Percentiles rank a stretch among this genome's conserved stretches.
Conservation (phyloP, 2,329 filamentous ascomycete genomes). For the Penicillium sp. region DNA sequence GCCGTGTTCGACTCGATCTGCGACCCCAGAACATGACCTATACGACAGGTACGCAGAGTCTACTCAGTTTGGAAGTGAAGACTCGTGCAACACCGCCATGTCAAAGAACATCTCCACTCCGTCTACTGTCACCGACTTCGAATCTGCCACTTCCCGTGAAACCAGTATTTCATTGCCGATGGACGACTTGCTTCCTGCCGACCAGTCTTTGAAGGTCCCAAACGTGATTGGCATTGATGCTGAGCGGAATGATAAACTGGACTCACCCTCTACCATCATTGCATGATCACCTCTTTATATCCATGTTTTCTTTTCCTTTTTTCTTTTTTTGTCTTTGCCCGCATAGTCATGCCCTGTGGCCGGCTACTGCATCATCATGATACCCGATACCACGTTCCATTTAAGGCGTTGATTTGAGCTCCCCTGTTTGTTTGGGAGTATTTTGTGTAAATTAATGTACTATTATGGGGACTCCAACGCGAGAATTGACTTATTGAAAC, state of each 20-base stretch:
- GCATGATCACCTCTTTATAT: constrained; percentile 5
- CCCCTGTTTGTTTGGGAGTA: neutral
- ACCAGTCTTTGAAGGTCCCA: neutral
- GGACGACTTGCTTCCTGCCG: constrained; percentile 13
- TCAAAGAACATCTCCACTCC: constrained; percentile 29
- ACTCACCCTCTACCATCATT: constrained; percentile 8
- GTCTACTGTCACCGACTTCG: constrained; percentile 28
- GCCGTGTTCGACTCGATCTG: neutral
- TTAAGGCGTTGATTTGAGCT: constrained; percentile 5
- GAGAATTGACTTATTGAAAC: neutral
- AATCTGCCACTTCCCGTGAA: constrained; percentile 28
- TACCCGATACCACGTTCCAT: constrained; percentile 12
- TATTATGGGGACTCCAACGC: neutral
- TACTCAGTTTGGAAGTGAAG: constrained; percentile 11
- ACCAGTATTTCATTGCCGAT: constrained; percentile 27
- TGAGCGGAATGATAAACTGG: neutral
- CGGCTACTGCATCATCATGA: constrained; percentile 15
- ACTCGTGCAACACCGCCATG: constrained; percentile 22
- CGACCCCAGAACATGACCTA: constrained; percentile 3
- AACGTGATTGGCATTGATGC: neutral
- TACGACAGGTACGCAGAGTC: constrained; percentile 18
- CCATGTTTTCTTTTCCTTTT: neutral
- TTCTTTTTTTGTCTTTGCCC: neutral
- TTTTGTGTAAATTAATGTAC: constrained; percentile 3
- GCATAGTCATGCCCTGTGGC: constrained; percentile 1